These are phyloP conservation scores for Moesziomyces antarcticus DNA, from an alignment of 1,284 basidiomycete species.

Conservation along the genomic window DNA sequence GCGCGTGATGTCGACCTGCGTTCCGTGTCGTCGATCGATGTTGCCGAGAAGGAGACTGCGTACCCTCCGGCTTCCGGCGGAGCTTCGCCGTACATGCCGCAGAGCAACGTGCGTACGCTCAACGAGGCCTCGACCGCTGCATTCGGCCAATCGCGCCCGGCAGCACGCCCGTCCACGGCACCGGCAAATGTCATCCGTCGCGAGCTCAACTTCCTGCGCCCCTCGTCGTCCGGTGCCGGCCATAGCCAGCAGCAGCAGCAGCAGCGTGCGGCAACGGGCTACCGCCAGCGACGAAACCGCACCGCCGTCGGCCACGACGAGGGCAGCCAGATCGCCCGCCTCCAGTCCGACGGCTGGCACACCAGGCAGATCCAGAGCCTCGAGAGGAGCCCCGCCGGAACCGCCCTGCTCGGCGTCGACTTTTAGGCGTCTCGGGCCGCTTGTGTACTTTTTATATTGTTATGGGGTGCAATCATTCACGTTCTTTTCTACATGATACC, in stretches of 20 bases:
- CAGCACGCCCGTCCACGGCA: constrained; percentile 39
- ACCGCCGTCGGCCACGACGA: constrained; percentile 29
- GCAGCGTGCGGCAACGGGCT: background rate
- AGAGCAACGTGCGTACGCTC: background rate
- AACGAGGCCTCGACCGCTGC: constrained; percentile 17
- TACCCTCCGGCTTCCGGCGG: background rate
- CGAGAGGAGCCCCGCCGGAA: constrained; percentile 50
- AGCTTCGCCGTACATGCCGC: constrained; percentile 1
- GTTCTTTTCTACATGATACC: background rate
- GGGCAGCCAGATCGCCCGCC: constrained; percentile 24
- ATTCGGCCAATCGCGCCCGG: constrained; percentile 12
- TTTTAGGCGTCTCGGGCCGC: constrained; percentile 12
- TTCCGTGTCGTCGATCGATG: constrained; percentile 10
- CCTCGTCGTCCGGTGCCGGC: constrained; percentile 20
- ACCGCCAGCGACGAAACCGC: constrained; percentile 21
- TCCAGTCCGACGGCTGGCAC: constrained; percentile 57
- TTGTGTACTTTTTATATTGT: background rate
- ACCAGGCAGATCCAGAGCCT: constrained; percentile 50
- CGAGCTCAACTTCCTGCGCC: constrained; percentile 26
- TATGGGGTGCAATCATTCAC: background rate
- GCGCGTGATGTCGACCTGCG: constrained; percentile 13
- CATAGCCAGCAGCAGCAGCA: background rate
- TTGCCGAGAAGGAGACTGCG: constrained; percentile 18
- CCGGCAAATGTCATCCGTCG: constrained; percentile 22
- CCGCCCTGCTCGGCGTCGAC: constrained; percentile 50